These are phyloP conservation scores for Paecilomyces sp. DNA, from an alignment of 2,329 filamentous ascomycete genomes.

Conservation along the genomic window DNA sequence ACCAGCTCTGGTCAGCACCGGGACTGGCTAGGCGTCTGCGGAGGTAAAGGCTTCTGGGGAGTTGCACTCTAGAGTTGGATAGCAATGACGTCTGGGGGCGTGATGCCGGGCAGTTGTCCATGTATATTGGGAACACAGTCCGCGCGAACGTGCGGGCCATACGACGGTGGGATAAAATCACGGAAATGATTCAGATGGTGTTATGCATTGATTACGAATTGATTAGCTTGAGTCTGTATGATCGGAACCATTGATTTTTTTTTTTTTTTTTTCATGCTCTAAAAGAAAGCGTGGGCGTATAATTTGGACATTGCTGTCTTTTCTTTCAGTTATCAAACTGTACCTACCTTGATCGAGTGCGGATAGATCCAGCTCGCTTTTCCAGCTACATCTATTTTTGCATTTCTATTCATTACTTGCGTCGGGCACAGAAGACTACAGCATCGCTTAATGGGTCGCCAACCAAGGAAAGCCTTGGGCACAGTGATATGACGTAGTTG, in stretches of 20 bases:
- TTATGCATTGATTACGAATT: neutral
- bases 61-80: slow-evolving; percentile 15
- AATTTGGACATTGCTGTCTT: neutral
- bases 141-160: neutral
- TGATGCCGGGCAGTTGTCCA: neutral
- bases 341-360: neutral
- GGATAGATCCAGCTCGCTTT: neutral
- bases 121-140: neutral
- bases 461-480: too few species aligned
- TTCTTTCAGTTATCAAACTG: neutral
- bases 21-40: slow-evolving; percentile 40
- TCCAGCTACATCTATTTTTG: neutral
- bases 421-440: neutral
- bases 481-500: too few species aligned
- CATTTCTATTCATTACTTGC: neutral
- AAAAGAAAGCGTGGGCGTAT: neutral
- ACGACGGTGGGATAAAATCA: neutral
- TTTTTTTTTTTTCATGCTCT: neutral
- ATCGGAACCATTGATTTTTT: neutral
- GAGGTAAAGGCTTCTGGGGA: slow-evolving; percentile 39
- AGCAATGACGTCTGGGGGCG: neutral
- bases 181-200: neutral
- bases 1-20: slow-evolving; percentile 24
- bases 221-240: neutral
- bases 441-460: neutral